Evolutionary conservation across 257 asterid species (phyloP).

Genomic region (Nicotiana tomentosiformis): DNA sequence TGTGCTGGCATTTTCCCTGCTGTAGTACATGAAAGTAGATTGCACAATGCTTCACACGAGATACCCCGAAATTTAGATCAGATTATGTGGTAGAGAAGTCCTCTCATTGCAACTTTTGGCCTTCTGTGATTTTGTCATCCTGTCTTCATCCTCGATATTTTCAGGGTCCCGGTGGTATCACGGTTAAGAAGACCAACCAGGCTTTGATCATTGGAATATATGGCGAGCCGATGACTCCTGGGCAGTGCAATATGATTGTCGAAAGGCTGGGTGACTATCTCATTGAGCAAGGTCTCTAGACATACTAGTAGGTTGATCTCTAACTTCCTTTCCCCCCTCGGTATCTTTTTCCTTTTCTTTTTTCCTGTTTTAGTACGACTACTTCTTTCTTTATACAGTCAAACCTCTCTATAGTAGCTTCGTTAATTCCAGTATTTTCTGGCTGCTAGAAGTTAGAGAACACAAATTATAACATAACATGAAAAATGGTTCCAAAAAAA

Average conservation of each 20-base stretch:
- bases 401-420: too few relatives aligned
- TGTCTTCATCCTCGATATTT: background rate
- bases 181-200: slow-evolving; percentile 41
- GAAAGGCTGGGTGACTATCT: slow-evolving; percentile 56
- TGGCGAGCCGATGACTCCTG: slow-evolving; percentile 50
- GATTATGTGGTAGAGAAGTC: background rate
- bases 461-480: too few relatives aligned
- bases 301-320: background rate
- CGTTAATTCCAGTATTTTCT: too few relatives aligned
- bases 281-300: slow-evolving; percentile 34
- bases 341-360: background rate
- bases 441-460: too few relatives aligned
- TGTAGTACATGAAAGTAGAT: background rate
- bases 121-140: background rate
- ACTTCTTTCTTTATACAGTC: too few relatives aligned
- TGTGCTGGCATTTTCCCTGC: background rate
- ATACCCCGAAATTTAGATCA: background rate
- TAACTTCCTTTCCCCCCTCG: background rate
- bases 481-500: too few relatives aligned
- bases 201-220: slow-evolving; percentile 45
- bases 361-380: too few relatives aligned
- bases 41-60: background rate
- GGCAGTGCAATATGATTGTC: slow-evolving; percentile 42
- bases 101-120: background rate
- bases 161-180: slow-evolving; percentile 42